Conservation (phyloP, 1,139 yeast genomes). For the Nadsonia commutata region DNA sequence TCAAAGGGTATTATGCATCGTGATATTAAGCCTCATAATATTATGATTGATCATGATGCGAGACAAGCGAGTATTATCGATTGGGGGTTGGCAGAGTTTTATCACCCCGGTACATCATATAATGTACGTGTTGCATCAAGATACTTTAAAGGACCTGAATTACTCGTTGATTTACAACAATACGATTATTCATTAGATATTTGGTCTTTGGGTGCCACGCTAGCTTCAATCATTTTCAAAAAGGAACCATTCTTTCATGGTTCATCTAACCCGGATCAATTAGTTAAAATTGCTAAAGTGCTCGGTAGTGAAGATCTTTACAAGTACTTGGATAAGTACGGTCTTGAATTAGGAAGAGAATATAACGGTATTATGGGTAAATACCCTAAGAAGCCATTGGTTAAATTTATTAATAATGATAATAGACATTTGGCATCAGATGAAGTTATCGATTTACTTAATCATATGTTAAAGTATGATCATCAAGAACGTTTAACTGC, state of each 20-base stretch:
- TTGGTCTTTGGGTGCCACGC: conserved; percentile 96
- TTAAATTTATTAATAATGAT: conserved; percentile 54
- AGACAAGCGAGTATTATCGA: conserved; percentile 70
- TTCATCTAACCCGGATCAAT: conserved; percentile 86
- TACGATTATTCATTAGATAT: conserved; percentile 91
- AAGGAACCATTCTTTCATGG: conserved; percentile 98
- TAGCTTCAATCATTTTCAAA: conserved; percentile 92
- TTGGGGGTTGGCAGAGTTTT: conserved; percentile 98
- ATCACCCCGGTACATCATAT: conserved; percentile 87
- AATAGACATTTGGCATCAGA: conserved; percentile 56
- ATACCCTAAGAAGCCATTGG: conserved; percentile 84
- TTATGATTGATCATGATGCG: conserved; percentile 86
- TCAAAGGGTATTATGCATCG: conserved; percentile 98
- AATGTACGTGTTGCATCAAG: conserved; percentile 97
- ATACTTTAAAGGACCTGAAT: conserved; percentile 94
- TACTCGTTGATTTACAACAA: conserved; percentile 80
- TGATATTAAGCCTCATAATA: conserved; percentile 96
- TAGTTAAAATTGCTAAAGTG: conserved; percentile 86
- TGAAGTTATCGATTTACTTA: conserved; percentile 72
- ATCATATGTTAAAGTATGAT: conserved; percentile 72
- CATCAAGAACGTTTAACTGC: conserved; percentile 94
- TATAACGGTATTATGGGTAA: conserved; percentile 65
- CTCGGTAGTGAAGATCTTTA: conserved; percentile 80
- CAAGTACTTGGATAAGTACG: conserved; percentile 60
- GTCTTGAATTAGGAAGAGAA: conserved; percentile 61